Base-by-base conservation (phyloP, 257 asterid species). In the Craterostigma plantagineum region DNA sequence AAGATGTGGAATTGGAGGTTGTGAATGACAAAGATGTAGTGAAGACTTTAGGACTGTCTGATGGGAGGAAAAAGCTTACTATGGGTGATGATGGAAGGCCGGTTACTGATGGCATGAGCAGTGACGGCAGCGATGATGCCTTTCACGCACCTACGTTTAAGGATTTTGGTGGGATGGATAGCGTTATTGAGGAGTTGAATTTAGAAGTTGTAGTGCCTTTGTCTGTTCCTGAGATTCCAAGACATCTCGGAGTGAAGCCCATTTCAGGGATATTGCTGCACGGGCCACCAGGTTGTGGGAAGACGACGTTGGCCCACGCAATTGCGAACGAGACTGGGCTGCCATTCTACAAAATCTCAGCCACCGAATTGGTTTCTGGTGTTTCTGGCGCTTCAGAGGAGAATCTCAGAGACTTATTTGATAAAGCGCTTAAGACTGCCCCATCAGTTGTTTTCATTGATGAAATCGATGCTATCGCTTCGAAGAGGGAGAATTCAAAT, bases 241-340 rank as follows among this genome's bases (percentile, higher is more conserved):
- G 51, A 40, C 47, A 57, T 49, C 58, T 82, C 7, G 95, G 95
- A 27, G 85, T 76, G 44, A 72, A 63, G 56, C 93, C 98, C 9
- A 59, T 71, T 54, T 43, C 81, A 10, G 98, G 98, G 45, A 70
- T 87, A 47, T 58, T 87, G 61, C 62, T 87, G 16, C 81, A 82
- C 9, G 98, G 98, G 4, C 98, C 95, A 11, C 98, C 95, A 11
- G 98, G 98, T 0, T 87, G 98, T 66, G 98, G 98, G 54, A 87
- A 87, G 62, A 82, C 97, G 4, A 78, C 51, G 63, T 73, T 87
- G 59, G 95, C 95, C 63, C 85, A 72, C 42, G 98, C 98, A 39
- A 79, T 87, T 66, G 98, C 98, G 34, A 87, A 87, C 56, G 98
- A 87, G 58, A 60, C 92, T 3, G 70, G 93, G 5, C 74, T 70